Evolutionary conservation across 108 stramenopile genomes (phyloP).

Genomic region (Skeletonema marinoi): DNA sequence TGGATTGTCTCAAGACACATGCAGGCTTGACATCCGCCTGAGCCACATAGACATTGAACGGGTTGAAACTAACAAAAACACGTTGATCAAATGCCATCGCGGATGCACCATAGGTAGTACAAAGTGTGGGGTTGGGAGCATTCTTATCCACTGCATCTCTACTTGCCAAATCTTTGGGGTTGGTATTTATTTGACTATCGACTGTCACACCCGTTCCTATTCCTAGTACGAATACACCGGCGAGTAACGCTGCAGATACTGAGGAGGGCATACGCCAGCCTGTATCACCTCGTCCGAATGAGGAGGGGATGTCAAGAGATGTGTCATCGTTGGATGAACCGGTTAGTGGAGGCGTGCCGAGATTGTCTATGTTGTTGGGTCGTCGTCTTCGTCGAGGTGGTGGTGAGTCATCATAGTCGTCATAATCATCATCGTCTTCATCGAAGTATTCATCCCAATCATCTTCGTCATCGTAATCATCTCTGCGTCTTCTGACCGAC

Average conservation of each 20-base stretch:
- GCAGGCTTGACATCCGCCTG: conserved; percentile 96
- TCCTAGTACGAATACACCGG: conserved; percentile 91
- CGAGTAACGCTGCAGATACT: conserved; percentile 81
- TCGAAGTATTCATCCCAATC: conserved; percentile 35
- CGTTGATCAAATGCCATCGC: conserved; percentile 96
- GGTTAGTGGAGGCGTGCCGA: conserved; percentile 38
- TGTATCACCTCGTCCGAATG: conserved; percentile 63
- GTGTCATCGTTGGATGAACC: conserved; percentile 56
- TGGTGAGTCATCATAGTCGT: conserved; percentile 25
- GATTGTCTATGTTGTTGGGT: conserved; percentile 17
- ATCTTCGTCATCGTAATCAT: conserved; percentile 49
- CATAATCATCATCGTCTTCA: conserved; percentile 30
- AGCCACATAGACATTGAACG: conserved; percentile 94
- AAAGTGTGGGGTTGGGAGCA: conserved; percentile 91
- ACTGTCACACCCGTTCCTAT: conserved; percentile 93
- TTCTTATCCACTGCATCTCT: conserved; percentile 94
- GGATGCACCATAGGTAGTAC: conserved; percentile 85
- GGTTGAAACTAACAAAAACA: conserved; percentile 96
- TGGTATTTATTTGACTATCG: conserved; percentile 93
- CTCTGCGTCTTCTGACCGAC: background rate
- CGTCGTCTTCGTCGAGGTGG: conserved; percentile 32
- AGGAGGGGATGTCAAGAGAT: conserved; percentile 60
- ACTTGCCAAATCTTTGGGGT: conserved; percentile 88
- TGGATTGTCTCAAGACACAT: conserved; percentile 88
- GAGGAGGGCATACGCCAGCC: conserved; percentile 76